These are phyloP conservation scores for Penicillium goetzii DNA, from an alignment of 495 filamentous ascomycete genomes.

Conservation along the genomic window DNA sequence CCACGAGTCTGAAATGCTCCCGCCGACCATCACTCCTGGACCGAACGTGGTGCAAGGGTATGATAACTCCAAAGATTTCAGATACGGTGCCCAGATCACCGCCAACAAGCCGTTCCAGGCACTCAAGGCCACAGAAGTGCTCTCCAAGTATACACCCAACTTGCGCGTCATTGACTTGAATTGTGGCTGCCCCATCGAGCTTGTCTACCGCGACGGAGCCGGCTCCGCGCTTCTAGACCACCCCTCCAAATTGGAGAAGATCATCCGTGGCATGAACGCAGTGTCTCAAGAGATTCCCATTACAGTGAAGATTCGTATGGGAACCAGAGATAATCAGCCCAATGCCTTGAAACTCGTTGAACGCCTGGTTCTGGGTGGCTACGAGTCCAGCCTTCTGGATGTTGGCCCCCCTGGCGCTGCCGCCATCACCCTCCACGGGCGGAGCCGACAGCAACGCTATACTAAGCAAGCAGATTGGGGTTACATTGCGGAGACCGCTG, in stretches of 20 bases:
- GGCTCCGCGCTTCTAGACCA: conserved; percentile 93
- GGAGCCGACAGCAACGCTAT: conserved; percentile 92
- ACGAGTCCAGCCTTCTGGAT: conserved; percentile 61
- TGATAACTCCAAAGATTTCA: conserved; percentile 78
- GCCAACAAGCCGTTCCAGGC: conserved; percentile 87
- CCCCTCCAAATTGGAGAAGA: conserved; percentile 83
- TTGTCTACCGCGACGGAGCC: conserved; percentile 82
- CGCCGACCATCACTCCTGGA: conserved; percentile 58
- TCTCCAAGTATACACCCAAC: conserved; percentile 74
- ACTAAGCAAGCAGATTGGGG: conserved; percentile 86
- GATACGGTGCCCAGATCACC: conserved; percentile 89
- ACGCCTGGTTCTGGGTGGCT: conserved; percentile 76
- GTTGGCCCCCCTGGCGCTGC: conserved; percentile 78
- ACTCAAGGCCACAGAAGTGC: conserved; percentile 80
- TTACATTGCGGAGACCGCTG: conserved; percentile 89
- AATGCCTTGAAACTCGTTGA: conserved; percentile 81
- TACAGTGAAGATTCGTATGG: conserved; percentile 92
- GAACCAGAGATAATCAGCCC: conserved; percentile 76
- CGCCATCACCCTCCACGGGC: conserved; percentile 90
- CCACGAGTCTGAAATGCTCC: conserved; percentile 74
- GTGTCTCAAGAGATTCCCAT: conserved; percentile 87
- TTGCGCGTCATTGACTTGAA: conserved; percentile 91
- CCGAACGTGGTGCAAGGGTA: conserved; percentile 66
- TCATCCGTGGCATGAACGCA: conserved; percentile 90
- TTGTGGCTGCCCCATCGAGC: conserved; percentile 95